Evolutionary conservation across 495 filamentous ascomycete species (phyloP), one percentile per base, ranked within the genome.

Genomic region (Mytilinidion resinicola): DNA sequence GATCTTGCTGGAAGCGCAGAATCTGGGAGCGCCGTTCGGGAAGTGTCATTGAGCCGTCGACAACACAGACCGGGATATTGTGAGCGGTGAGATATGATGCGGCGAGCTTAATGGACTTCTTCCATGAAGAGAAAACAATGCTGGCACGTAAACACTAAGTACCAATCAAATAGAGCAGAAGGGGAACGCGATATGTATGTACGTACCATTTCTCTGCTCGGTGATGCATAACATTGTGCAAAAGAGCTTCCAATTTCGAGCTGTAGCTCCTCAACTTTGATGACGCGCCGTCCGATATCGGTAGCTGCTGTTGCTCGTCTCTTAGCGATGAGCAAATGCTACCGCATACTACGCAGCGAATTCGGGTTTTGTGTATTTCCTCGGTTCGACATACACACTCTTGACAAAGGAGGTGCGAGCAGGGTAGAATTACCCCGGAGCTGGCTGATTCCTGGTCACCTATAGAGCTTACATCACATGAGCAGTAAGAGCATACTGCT

Each of bases 1-100:
- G 56, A 12, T 67, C 52, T 9, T 61, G 19, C n/a, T 59, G 42
- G 41, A 69, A 69, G 33, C 55, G 41, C 4, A 60, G 36, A 21
- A 60, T 57, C 33, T 57, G 53, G 34, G 57, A 39, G 11, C 60
- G 35, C 39, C 44, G 1, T 47, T 62, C 7, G 48, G 42, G 14
- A 41, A 57, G 37, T 57, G n/a, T 50, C 55, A 35, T 57, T 49
- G n/a, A 62, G 51, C 7, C 60, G 46, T 42, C 51, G 34, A 48
- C 19, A 57, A 12, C 11, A 0, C 8, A 53, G 53, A 9, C 11
- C 9, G 9, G 42, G 7, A 46, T 46, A 5, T 46, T n/a, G 15
- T 46, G 8, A 1, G 12, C 42, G 8, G 42, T 20, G 1, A 46
- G 42, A 15, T 17, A 46, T 9, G 15, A 20, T 17, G 54, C 54